These are phyloP conservation scores for Metschnikowia proteae DNA, from an alignment of 805 yeast species.

Conservation along the genomic window DNA sequence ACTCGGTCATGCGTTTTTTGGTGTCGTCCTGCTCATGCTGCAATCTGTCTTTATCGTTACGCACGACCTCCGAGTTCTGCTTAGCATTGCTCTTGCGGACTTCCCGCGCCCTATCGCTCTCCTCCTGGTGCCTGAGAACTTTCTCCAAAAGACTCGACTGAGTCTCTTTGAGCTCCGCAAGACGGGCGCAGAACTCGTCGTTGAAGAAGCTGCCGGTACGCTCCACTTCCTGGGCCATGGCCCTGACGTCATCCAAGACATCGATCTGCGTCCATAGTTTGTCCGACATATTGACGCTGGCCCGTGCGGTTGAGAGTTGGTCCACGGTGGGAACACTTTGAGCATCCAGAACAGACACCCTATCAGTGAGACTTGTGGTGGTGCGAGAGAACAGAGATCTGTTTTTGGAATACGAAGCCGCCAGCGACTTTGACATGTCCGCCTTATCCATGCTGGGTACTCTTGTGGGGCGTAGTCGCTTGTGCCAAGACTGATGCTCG, in stretches of 20 bases:
- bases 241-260: slow-evolving; percentile 73
- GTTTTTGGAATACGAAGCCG: slow-evolving; percentile 7
- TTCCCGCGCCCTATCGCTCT: slow-evolving; percentile 17
- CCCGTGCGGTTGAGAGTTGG: slow-evolving; percentile 50
- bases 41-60: slow-evolving; percentile 9
- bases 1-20: slow-evolving; percentile 15
- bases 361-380: slow-evolving; percentile 19
- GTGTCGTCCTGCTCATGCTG: slow-evolving; percentile 12
- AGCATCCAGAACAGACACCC: slow-evolving; percentile 9
- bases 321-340: slow-evolving; percentile 37
- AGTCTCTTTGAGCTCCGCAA: slow-evolving; percentile 51
- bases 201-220: slow-evolving; percentile 49
- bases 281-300: slow-evolving; percentile 66
- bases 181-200: slow-evolving; percentile 46
- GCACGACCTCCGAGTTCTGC: slow-evolving; percentile 6
- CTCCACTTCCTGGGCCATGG: slow-evolving; percentile 47
- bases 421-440: slow-evolving; percentile 5
- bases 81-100: slow-evolving; percentile 11
- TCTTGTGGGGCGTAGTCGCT: too few relatives aligned
- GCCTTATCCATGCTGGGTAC: background rate
- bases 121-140: slow-evolving; percentile 27
- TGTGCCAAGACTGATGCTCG: too few relatives aligned
- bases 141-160: slow-evolving; percentile 43
- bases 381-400: slow-evolving; percentile 15
- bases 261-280: slow-evolving; percentile 85